Percentiles rank a stretch among this genome's conserved stretches.
Conservation (phyloP, 345 rosid species). For the Populus alba region DNA sequence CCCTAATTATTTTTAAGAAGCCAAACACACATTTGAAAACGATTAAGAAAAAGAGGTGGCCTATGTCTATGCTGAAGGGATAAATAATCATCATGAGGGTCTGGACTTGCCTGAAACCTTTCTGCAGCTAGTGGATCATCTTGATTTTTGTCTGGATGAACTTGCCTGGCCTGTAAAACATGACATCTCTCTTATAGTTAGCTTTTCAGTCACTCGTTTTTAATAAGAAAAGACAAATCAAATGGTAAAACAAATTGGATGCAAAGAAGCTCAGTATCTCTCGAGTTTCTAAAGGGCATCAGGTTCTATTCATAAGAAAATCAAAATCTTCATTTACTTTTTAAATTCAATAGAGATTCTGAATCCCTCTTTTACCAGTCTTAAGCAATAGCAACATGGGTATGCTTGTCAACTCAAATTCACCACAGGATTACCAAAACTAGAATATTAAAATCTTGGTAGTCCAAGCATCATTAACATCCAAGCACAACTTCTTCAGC, state of each 20-base stretch:
- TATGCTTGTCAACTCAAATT: not conserved
- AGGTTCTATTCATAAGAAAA: not conserved
- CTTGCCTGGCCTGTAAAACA: constrained; percentile 62
- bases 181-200: not conserved
- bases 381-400: not conserved
- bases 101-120: constrained; percentile 53
- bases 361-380: not conserved
- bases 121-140: constrained; percentile 70
- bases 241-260: not conserved
- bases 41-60: not conserved
- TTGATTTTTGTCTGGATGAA: constrained; percentile 80
- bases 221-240: no score
- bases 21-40: not conserved
- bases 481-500: not conserved
- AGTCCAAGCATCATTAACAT: not conserved
- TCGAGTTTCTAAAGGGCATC: not conserved
- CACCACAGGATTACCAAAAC: not conserved
- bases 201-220: not conserved
- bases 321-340: not conserved
- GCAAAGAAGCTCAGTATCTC: not conserved
- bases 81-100: not conserved
- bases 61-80: not conserved
- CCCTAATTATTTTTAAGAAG: not conserved
- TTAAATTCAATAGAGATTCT: not conserved
- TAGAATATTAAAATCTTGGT: not conserved